phyloP scores from a whole-genome alignment of 75 land plant species.

The Azolla pinnata region DNA sequence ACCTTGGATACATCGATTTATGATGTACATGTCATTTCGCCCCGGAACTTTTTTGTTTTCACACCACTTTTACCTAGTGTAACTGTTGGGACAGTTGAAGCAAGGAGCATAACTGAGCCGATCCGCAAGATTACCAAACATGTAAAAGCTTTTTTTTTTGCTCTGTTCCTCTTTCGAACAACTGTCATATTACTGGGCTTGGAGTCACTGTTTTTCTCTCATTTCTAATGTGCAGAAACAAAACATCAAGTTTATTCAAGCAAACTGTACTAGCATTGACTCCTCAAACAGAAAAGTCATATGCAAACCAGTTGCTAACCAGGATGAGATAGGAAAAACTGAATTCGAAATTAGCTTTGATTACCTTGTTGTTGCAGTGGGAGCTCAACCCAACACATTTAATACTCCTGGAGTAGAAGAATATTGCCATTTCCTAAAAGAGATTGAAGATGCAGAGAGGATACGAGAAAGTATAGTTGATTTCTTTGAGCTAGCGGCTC shows the following conservation, averaged over 20 bases:
- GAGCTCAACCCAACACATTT: constrained; percentile 75
- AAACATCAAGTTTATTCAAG: constrained; percentile 57
- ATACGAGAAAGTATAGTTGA: constrained; percentile 75
- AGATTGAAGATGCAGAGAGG: constrained; percentile 87
- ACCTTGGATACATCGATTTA: constrained; percentile 53
- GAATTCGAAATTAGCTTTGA: constrained; percentile 75
- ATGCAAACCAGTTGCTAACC: constrained; percentile 37
- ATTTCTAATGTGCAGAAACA: constrained; percentile 27
- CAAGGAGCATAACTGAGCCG: constrained; percentile 91
- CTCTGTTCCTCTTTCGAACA: too few relatives aligned
- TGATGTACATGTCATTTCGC: constrained; percentile 77
- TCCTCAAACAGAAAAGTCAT: constrained; percentile 46
- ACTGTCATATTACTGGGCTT: too few relatives aligned
- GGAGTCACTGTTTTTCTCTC: too few relatives aligned
- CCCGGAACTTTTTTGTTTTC: constrained; percentile 92
- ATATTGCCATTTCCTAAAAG: constrained; percentile 93
- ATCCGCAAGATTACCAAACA: constrained; percentile 77
- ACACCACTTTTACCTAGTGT: constrained; percentile 96
- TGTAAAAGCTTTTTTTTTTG: too few relatives aligned
- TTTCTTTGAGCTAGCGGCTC: constrained; percentile 77
- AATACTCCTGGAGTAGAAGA: constrained; percentile 93
- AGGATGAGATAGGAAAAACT: constrained; percentile 28
- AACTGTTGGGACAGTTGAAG: constrained; percentile 88
- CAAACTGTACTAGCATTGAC: constrained; percentile 78
- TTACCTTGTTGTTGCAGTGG: constrained; percentile 69